Conservation (phyloP, 306 rosid genomes). For the Trifolium fragiferum region DNA sequence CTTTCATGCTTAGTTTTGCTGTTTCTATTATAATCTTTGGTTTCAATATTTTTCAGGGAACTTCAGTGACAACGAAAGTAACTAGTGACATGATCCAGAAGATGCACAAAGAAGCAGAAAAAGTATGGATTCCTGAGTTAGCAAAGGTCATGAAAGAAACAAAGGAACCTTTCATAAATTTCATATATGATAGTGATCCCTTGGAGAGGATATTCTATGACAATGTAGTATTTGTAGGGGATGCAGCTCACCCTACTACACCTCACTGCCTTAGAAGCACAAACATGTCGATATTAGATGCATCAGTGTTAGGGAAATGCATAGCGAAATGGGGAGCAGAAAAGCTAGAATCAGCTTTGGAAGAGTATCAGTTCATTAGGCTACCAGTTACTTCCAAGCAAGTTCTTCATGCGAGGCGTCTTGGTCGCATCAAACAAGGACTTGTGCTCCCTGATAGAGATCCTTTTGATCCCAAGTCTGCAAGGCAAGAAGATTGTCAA, state of each 20-base stretch:
- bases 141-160: conserved; percentile 70
- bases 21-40: conserved; percentile 9
- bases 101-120: conserved; percentile 71
- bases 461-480: conserved; percentile 57
- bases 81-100: conserved; percentile 63
- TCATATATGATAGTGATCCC: conserved; percentile 81
- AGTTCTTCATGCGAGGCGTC: conserved; percentile 70
- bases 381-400: conserved; percentile 66
- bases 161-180: conserved; percentile 75
- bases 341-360: conserved; percentile 62
- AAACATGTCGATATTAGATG: conserved; percentile 85
- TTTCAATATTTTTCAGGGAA: conserved; percentile 52
- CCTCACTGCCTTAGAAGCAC: conserved; percentile 91
- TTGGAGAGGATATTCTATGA: conserved; percentile 62
- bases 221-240: conserved; percentile 82
- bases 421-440: conserved; percentile 79
- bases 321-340: conserved; percentile 69
- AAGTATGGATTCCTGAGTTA: conserved; percentile 74
- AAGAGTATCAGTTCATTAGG: conserved; percentile 67
- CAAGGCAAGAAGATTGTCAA: conserved; percentile 58
- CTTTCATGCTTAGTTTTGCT: conserved; percentile 28
- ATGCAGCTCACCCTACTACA: conserved; percentile 91
- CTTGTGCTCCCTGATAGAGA: conserved; percentile 52
- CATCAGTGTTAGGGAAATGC: conserved; percentile 85
- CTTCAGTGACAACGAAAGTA: conserved; percentile 70